Percentiles rank a stretch among this genome's conserved stretches.
These are phyloP conservation scores for Crithidia fasciculata DNA, from an alignment of 208 protist genomes.

Conservation along the genomic window DNA sequence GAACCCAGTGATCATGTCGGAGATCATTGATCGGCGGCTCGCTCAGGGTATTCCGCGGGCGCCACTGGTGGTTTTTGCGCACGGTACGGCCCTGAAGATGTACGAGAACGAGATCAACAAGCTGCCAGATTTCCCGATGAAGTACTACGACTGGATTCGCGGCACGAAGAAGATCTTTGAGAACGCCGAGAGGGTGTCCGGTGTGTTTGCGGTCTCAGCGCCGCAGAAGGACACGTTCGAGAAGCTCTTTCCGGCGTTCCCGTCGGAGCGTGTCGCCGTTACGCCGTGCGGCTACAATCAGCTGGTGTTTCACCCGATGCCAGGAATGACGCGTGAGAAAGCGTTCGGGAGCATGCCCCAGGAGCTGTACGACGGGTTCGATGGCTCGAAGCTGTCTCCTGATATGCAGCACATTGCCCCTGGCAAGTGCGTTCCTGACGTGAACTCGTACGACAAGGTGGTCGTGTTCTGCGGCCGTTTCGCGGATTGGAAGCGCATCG, in stretches of 20 bases:
- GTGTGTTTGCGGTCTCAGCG: conserved; percentile 69
- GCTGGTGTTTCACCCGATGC: conserved; percentile 67
- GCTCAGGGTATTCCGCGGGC: conserved; percentile 45
- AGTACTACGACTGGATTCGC: conserved; percentile 78
- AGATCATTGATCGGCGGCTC: conserved; percentile 61
- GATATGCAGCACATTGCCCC: conserved; percentile 35
- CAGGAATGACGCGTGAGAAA: conserved; percentile 63
- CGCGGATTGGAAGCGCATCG: conserved; percentile 80
- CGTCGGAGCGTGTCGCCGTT: conserved; percentile 61
- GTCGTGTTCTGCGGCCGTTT: conserved; percentile 82
- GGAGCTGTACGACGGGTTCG: conserved; percentile 67
- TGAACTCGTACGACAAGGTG: conserved; percentile 63
- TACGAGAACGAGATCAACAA: conserved; percentile 78
- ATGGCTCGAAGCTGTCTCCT: conserved; percentile 30
- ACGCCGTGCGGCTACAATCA: conserved; percentile 79
- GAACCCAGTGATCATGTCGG: conserved; percentile 76
- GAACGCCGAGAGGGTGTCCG: conserved; percentile 45
- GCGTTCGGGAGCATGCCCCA: conserved; percentile 63
- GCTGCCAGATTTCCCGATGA: conserved; percentile 75
- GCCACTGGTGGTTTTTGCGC: conserved; percentile 73
- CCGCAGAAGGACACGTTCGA: conserved; percentile 72
- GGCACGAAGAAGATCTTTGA: conserved; percentile 64
- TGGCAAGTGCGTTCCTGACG: conserved; percentile 47
- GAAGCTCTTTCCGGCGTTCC: conserved; percentile 62
- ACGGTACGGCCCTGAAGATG: conserved; percentile 83